phyloP scores from a whole-genome alignment of 805 yeast species.

The Metschnikowia gelsemii region DNA sequence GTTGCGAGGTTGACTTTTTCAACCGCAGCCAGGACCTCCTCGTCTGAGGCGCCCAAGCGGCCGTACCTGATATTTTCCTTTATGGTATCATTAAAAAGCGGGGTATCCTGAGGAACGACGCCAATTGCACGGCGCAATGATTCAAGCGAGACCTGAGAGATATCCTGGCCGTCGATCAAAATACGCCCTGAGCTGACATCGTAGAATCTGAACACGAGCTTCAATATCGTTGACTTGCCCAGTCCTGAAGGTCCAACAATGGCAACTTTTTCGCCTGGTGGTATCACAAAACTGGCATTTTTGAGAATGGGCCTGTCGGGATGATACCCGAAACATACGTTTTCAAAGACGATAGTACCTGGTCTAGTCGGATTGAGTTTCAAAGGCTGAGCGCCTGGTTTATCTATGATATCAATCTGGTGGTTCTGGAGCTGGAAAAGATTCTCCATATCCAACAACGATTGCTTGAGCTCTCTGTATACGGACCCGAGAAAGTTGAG shows the following conservation, averaged over 20 bases:
- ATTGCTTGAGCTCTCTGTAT: slow-evolving; percentile 90
- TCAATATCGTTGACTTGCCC: slow-evolving; percentile 87
- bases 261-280: slow-evolving; percentile 89
- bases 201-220: slow-evolving; percentile 84
- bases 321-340: slow-evolving; percentile 90
- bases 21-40: slow-evolving; percentile 65
- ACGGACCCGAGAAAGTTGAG: slow-evolving; percentile 93
- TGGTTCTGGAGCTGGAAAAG: slow-evolving; percentile 81
- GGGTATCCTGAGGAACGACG: slow-evolving; percentile 97
- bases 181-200: slow-evolving; percentile 80
- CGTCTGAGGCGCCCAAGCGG: slow-evolving; percentile 65
- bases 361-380: slow-evolving; percentile 45
- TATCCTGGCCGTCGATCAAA: slow-evolving; percentile 84
- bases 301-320: slow-evolving; percentile 82
- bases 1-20: slow-evolving; percentile 65
- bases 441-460: slow-evolving; percentile 93
- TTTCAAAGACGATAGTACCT: slow-evolving; percentile 83
- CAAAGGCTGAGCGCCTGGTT: slow-evolving; percentile 62
- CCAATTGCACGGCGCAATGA: slow-evolving; percentile 75
- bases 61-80: slow-evolving; percentile 89
- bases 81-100: slow-evolving; percentile 87
- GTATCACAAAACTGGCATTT: slow-evolving; percentile 80
- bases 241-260: slow-evolving; percentile 96
- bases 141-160: slow-evolving; percentile 69
- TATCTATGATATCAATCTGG: slow-evolving; percentile 62